phyloP scores from a whole-genome alignment of 345 rosid genomes.

The Populus pruinosa region DNA sequence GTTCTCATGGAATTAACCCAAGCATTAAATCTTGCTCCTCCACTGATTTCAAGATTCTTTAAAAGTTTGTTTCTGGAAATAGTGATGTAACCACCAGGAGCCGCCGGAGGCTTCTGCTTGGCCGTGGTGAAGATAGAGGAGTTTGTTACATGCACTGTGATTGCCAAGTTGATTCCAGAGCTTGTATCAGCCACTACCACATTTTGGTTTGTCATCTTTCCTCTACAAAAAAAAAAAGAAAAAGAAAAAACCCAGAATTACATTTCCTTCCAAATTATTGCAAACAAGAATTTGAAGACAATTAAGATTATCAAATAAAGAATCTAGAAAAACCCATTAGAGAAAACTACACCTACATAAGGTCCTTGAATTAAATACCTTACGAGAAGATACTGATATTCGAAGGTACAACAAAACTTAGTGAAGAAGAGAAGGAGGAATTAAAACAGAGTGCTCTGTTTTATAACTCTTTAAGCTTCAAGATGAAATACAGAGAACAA shows the following conservation, averaged over 20 bases:
- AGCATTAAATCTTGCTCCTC: conserved; percentile 53
- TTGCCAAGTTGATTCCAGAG: conserved; percentile 35
- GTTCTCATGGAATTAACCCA: conserved; percentile 90
- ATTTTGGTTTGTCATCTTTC: conserved; percentile 63
- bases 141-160: conserved; percentile 39
- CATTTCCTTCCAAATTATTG: neutral
- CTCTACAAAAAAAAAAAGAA: neutral
- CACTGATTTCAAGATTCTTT: conserved; percentile 58
- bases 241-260: neutral
- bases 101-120: conserved; percentile 54
- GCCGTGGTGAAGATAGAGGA: conserved; percentile 38
- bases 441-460: conserved; percentile 13
- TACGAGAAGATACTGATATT: neutral
- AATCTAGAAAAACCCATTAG: conserved; percentile 1
- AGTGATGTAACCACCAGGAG: conserved; percentile 42
- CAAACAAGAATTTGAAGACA: neutral
- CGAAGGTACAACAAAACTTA: neutral
- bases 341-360: neutral
- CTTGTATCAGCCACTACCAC: conserved; percentile 47
- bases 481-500: neutral
- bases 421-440: conserved; percentile 2
- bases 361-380: neutral
- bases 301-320: neutral
- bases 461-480: neutral
- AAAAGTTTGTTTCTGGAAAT: conserved; percentile 41